Evolutionary conservation across 2,329 filamentous ascomycete genomes (phyloP), one percentile per base, ranked within the genome.

Genomic region (Coniella lustricola): DNA sequence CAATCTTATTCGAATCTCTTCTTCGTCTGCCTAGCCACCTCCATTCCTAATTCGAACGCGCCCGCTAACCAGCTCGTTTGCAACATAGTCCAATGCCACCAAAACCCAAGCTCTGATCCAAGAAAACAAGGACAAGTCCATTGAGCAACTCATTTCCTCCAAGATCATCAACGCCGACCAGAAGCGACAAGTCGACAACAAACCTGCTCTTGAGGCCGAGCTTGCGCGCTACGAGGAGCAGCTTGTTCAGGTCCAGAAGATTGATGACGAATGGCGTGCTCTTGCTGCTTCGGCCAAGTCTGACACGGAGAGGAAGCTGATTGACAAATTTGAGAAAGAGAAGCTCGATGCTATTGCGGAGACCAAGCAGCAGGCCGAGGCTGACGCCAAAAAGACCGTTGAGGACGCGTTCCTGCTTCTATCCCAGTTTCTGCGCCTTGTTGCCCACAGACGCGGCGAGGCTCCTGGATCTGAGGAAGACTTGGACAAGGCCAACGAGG

Each of bases 81-180:
- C 51, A 47, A 4, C 17, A 7, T 53, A 88, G 84, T 73, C 77
- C 63, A 82, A 84, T 64, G 82, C 82, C 56, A 77, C 80, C 59
- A 90, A 87, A 70, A 84, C 85, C 62, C 84, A 90, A 58, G 60
- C 73, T 43, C 71, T 90, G 57, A 72, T 90, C 56, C 75, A 74
- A 55, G 81, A 87, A 63, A 80, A 90, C 69, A 73, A 81, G 51
- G 80, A 70, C 63, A 84, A 85, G 65, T 76, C 79, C 9, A 79
- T 90, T 46, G 85, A 90, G 49, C 80, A 90, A 38, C 76, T 91
- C 46, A 81, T 90, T 47, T 68, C 76, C 17, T 65, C 76, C 50
- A 84, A 80, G 66, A 81, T 88, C 63, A 87, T 91, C 76, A 91
- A 91, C 64, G 64, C 75, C 67, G 87, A 91, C 66, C 87, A 91